Base-by-base conservation (phyloP, 208 protist species). In the Sergeia podlipaevii region DNA sequence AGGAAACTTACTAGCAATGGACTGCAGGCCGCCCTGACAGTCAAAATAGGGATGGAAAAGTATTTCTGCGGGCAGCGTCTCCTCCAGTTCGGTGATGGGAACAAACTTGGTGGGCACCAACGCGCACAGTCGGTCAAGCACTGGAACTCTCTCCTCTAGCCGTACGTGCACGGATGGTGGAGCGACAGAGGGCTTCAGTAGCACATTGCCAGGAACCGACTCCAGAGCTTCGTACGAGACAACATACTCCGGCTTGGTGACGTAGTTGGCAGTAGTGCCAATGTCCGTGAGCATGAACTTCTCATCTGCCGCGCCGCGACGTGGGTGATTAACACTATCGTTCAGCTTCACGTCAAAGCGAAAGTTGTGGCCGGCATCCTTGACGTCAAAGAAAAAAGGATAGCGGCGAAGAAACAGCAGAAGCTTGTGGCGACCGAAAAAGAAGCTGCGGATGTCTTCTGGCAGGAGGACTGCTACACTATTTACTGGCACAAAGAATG, bases 31-130 rank as follows among this genome's bases (percentile, higher is more conserved):
- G n/a, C 88, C 88, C 60, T 95, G 88, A 48, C 80, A 92, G 60
- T 95, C 80, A 60, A 95, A 95, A 72, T 92, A 95, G 4, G 88
- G 81, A 52, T 95, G 84, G 51, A 92, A 95, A 4, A 95, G 65
- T 5, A 95, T 55, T 39, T 90, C 81, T 57, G 91, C 81, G 2
- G 88, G 84, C 2, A 95, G 60, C 21, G 23, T 58, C 49, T 90
- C 83, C 77, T 95, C 84, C 36, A 95, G 51, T 20, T 57, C 59
- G 20, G 86, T 77, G 1, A 95, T 67, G n/a, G 73, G 24, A 3
- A 60, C 60, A 50, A 91, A 95, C 17, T 66, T 63, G 13, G 17
- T 29, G 21, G 88, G 84, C n/a, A 95, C 73, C 21, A 92, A 66
- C 20, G 67, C 57, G 27, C 69, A 65, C 39, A 95, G 74, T 7